Conservation (phyloP, 1,284 basidiomycete genomes). For the Trametes polyzona region DNA sequence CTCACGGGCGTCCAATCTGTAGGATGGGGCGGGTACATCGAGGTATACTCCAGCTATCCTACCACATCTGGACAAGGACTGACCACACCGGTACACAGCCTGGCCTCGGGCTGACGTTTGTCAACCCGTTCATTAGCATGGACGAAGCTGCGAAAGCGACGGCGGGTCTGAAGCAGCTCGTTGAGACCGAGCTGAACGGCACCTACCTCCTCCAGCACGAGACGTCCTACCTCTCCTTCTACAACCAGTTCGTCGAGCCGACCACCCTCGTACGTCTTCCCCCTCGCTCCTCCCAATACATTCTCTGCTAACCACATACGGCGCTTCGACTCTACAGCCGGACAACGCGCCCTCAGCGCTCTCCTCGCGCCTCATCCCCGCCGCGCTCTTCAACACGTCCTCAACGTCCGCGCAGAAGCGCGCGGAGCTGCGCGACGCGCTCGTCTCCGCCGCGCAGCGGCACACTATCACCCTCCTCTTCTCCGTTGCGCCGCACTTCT, state of each 20-base stretch:
- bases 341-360: neutral
- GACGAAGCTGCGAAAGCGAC: neutral
- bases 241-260: neutral
- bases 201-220: neutral
- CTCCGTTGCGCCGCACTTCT: constrained; percentile 34
- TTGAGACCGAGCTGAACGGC: neutral
- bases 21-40: neutral
- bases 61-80: too few relatives aligned
- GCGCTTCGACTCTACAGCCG: neutral
- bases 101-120: neutral
- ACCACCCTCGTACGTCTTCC: neutral
- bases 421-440: neutral
- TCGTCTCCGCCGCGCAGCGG: neutral
- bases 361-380: constrained; percentile 2
- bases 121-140: neutral
- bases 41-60: too few relatives aligned
- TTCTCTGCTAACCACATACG: neutral
- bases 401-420: neutral
- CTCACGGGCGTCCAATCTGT: neutral
- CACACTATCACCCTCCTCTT: constrained; percentile 1
- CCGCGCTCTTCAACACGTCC: neutral
- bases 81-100: too few relatives aligned
- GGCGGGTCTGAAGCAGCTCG: neutral
- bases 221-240: constrained; percentile 1
- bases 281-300: neutral